Evolutionary conservation across 1,284 basidiomycete species (phyloP), one percentile per base, ranked within the genome.

Genomic region (Boletellus deceptivus): DNA sequence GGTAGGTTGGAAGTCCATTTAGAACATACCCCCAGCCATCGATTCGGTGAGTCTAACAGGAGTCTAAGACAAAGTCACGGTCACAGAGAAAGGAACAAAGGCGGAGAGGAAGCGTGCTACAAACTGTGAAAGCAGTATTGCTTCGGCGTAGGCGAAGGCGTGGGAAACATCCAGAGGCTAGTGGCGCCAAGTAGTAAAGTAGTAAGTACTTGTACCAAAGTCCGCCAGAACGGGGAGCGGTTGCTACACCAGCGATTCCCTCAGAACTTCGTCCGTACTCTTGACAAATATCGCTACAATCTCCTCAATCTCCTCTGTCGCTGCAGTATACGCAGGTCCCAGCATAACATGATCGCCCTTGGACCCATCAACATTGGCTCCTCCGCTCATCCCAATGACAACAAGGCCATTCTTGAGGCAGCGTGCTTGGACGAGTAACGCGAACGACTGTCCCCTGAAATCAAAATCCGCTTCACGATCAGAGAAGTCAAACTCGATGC

Each of bases 11-110:
- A 85, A 80, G 83, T 89, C 86, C 86, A 89, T 89, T 87, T 88
- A 88, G 84, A 80, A 74, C 75, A 79, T 83, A 77, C 83, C 72
- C 79, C 79, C 80, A 82, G 86, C 86, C 86, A 89, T 89, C 80
- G 84, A 86, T 83, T 76, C 75, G 67, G 67, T 69, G 46, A 48
- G 44, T 54, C 50, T 36, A 49, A 50, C 38, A 49, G 20, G 55
- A 53, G 55, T 64, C 50, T 45, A 64, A 55, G 48, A 44, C 60
- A 67, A 60, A 55, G 56, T 66, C 54, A 41, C 47, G 46, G 63
- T 63, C 39, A 48, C 61, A 52, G 55, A 53, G 55, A 66, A 69
- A 56, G 63, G 53, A 53, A 67, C 47, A 53, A 46, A 54, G 34
- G 24, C 49, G 46, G 33, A 45, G 35, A 53, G 48, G 55, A 49